phyloP scores from a whole-genome alignment of 2,329 filamentous ascomycete genomes.

The Bipolaris oryzae region DNA sequence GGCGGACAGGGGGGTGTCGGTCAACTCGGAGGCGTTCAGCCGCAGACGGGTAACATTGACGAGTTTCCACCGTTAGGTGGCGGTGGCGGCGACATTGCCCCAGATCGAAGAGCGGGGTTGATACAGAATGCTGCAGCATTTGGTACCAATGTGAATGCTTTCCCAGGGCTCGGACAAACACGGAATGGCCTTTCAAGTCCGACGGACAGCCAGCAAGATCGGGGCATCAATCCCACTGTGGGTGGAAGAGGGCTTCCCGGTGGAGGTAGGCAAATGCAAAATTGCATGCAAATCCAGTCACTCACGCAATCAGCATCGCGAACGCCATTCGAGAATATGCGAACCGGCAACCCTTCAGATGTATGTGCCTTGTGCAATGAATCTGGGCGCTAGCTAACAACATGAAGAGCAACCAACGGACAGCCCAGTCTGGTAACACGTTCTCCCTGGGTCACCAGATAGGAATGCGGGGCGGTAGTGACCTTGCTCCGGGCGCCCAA shows the following conservation, averaged over 20 bases:
- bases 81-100: conserved; percentile 57
- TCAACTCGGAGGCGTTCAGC: conserved; percentile 57
- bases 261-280: conserved; percentile 23
- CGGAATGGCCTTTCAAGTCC: conserved; percentile 52
- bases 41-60: conserved; percentile 63
- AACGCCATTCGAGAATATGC: conserved; percentile 42
- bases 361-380: neutral
- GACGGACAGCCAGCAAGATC: conserved; percentile 46
- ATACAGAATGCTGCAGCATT: conserved; percentile 58
- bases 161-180: conserved; percentile 52
- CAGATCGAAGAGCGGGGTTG: conserved; percentile 57
- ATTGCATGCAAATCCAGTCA: neutral
- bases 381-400: conserved; percentile 13
- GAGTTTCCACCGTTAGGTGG: conserved; percentile 66
- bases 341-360: conserved; percentile 45
- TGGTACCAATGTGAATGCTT: conserved; percentile 46
- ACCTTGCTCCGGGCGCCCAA: conserved; percentile 36
- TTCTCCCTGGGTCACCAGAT: conserved; percentile 41
- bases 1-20: conserved; percentile 61
- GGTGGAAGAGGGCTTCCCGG: conserved; percentile 36
- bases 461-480: conserved; percentile 26
- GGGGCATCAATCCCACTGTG: conserved; percentile 38
- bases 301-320: conserved; percentile 33
- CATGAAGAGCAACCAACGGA: conserved; percentile 31
- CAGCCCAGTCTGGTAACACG: conserved; percentile 37